Evolutionary conservation across 176 grass and related monocot species (phyloP), one percentile per base, ranked within the genome.

Genomic region (Eleusine coracana): DNA sequence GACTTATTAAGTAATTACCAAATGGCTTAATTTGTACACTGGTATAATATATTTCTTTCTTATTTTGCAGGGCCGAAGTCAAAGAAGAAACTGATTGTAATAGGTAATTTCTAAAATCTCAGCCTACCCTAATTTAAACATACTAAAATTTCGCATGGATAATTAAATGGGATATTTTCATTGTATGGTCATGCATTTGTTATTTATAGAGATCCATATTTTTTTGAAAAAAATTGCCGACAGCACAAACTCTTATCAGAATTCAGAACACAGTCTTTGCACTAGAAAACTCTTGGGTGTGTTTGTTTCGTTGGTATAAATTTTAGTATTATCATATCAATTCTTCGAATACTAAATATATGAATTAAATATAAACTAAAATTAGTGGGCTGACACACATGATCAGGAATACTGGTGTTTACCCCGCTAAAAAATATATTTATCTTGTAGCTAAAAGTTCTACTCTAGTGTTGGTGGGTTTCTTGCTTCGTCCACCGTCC

Each of bases 51-150:
- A 9, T 28, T 31, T 49, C 52, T 56, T 66, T 27, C 5, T 62
- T 27, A 45, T 71, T 46, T 54, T 81, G 25, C 82, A 89, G 87
- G 71, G 18, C 0, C 8, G 1, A 88, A 72, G 40, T 60, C 16
- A 3, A 0, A 5, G 1, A 65, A 59, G 49, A 73, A 0, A 3
- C 3, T 10, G 7, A 58, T 86, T 40, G 6, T 16, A 23, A 25
- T 78, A 71, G 88, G 88, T 89, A 86, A 75, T 42, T 50, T 69
- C 71, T 84, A 15, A 51, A 49, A 61, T 27, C 9, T 31, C 11
- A 21, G 5, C 10, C 73, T 63, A 56, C 21, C 69, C 23, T 65
- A 10, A 13, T 62, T 62, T 16, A 29, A 10, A 7, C n/a, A 39
- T 25, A 15, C 14, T 21, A 2, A 71, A 71, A 63, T 36, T 8